Percentiles rank a stretch among this genome's conserved stretches.
phyloP scores from a whole-genome alignment of 305 asterid genomes.

The Euphrasia arctica region DNA sequence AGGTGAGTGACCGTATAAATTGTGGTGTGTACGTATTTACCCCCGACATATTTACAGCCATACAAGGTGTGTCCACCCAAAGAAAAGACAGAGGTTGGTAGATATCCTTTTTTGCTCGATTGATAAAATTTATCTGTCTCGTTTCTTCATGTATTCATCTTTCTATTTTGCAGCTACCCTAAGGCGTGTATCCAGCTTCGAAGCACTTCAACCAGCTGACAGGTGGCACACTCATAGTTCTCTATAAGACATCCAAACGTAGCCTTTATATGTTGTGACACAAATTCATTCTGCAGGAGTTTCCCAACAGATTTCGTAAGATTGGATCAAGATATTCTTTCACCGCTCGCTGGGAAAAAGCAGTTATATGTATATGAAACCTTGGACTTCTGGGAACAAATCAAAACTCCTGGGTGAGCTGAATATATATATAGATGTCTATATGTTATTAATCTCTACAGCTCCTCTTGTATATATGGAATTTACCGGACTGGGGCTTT shows the following conservation, averaged over 20 bases:
- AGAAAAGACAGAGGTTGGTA: constrained; percentile 77
- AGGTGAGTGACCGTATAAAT: constrained; percentile 90
- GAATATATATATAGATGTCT: constrained; percentile 11
- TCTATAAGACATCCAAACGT: not conserved
- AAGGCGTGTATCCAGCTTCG: constrained; percentile 86
- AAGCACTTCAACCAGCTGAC: constrained; percentile 75
- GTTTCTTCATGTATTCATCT: constrained; percentile 3
- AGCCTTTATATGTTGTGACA: constrained; percentile 25
- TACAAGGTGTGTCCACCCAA: constrained; percentile 76
- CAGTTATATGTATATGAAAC: constrained; percentile 82
- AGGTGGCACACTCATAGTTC: constrained; percentile 37
- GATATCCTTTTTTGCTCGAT: not conserved
- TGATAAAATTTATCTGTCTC: constrained; percentile 1
- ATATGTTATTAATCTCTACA: constrained; percentile 2
- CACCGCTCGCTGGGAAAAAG: constrained; percentile 91
- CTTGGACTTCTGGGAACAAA: constrained; percentile 88
- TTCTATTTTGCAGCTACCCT: constrained; percentile 57
- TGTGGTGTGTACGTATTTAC: constrained; percentile 89
- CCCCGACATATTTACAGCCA: constrained; percentile 73
- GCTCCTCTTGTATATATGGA: constrained; percentile 7
- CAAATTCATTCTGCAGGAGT: constrained; percentile 44
- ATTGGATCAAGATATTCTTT: constrained; percentile 86
- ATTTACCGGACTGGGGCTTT: constrained; percentile 23
- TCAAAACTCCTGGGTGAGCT: constrained; percentile 86
- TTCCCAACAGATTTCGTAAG: constrained; percentile 81